A percentile compares a stretch with the other conserved stretches of the same genome.
These are phyloP conservation scores for Laburnicola sp. DNA, from an alignment of 2,329 filamentous ascomycete genomes.

Conservation along the genomic window DNA sequence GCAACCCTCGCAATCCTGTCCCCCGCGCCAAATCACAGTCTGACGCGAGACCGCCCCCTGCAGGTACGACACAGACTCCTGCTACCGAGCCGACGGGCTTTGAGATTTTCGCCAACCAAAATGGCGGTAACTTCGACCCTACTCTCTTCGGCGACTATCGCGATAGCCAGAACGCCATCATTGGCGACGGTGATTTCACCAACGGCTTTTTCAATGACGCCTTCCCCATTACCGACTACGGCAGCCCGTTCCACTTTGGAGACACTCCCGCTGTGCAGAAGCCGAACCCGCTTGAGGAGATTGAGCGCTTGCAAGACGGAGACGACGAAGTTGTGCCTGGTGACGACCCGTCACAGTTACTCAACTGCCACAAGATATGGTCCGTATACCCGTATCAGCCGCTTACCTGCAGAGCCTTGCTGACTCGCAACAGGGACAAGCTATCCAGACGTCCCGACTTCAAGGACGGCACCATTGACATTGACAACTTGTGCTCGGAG, in stretches of 20 bases:
- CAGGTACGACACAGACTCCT: conserved; percentile 41
- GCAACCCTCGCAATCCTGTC: conserved; percentile 56
- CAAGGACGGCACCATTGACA: conserved; percentile 86
- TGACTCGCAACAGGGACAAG: conserved; percentile 73
- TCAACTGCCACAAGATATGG: conserved; percentile 93
- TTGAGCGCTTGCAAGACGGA: conserved; percentile 74
- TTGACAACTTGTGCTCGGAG: conserved; percentile 89
- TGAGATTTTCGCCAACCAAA: conserved; percentile 78
- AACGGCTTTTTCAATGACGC: conserved; percentile 76
- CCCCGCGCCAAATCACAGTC: conserved; percentile 53
- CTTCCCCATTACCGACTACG: conserved; percentile 75
- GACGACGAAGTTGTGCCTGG: conserved; percentile 67
- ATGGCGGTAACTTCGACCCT: conserved; percentile 85
- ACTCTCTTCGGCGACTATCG: conserved; percentile 90
- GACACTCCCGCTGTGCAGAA: conserved; percentile 51
- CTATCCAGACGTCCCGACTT: conserved; percentile 85
- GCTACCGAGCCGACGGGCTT: conserved; percentile 52
- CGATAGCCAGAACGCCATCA: conserved; percentile 80
- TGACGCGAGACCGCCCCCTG: conserved; percentile 45
- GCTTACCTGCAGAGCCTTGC: conserved; percentile 25
- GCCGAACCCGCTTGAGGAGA: conserved; percentile 72
- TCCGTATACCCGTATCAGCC: conserved; percentile 54
- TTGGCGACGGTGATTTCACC: conserved; percentile 67
- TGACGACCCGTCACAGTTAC: conserved; percentile 63
- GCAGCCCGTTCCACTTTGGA: conserved; percentile 75